Percentiles rank a stretch among this genome's conserved stretches.
Conservation (phyloP, 345 rosid genomes). For the Hibiscus syriacus region DNA sequence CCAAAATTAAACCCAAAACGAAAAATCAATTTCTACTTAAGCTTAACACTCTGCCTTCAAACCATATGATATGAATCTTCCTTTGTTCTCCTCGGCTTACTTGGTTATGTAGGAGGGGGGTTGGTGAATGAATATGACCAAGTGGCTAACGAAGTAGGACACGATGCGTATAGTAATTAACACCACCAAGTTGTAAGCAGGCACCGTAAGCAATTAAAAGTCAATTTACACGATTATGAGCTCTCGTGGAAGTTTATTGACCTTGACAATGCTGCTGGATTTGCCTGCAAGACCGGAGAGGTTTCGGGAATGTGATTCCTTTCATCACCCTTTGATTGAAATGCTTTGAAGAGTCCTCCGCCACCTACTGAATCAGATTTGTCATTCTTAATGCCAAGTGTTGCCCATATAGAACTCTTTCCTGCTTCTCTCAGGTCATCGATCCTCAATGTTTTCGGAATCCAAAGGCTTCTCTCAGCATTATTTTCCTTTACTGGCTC, state of each 20-base stretch:
- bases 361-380: constrained; percentile 36
- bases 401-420: constrained; percentile 88
- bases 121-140: constrained; percentile 4
- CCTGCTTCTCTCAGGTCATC: constrained; percentile 92
- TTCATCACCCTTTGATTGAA: constrained; percentile 42
- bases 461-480: constrained; percentile 60
- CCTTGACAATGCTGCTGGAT: constrained; percentile 90
- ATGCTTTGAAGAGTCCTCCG: constrained; percentile 52
- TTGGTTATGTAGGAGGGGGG: constrained; percentile 1
- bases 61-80: constrained; percentile 8
- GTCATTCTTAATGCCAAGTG: constrained; percentile 79
- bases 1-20: neutral
- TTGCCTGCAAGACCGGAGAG: constrained; percentile 58
- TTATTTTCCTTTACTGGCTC: constrained; percentile 38
- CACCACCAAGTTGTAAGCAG: constrained; percentile 10
- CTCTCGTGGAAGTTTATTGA: constrained; percentile 77
- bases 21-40: constrained; percentile 17
- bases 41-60: constrained; percentile 16
- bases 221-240: constrained; percentile 21
- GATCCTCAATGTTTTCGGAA: constrained; percentile 87
- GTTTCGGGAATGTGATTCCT: constrained; percentile 30
- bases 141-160: neutral
- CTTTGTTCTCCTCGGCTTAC: neutral
- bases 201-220: neutral
- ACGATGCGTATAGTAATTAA: neutral